Evolutionary conservation across 148 eudicot species (phyloP).

Genomic region (Rhododendron ferrugineum): DNA sequence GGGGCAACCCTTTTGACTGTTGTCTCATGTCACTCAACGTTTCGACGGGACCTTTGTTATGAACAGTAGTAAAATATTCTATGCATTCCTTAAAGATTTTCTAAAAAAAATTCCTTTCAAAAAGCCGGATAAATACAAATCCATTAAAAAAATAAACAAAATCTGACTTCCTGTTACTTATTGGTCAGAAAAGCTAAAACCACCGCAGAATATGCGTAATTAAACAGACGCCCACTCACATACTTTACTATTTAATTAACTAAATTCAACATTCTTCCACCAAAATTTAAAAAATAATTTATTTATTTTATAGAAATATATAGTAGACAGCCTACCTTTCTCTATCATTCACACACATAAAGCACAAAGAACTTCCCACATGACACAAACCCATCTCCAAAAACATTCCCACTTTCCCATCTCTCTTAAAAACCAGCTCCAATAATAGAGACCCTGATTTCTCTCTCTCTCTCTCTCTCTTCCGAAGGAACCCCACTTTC

Average conservation of each 20-base stretch:
- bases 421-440: conserved; percentile 21
- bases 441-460: conserved; percentile 15
- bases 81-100: not conserved
- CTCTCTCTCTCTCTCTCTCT: conserved; percentile 8
- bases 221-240: not conserved
- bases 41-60: not conserved
- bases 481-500: conserved; percentile 2
- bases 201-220: conserved; percentile 5
- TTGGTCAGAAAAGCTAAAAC: conserved; percentile 10
- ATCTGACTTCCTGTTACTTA: conserved; percentile 8
- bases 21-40: not conserved
- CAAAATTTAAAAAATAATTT: not conserved
- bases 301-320: not conserved
- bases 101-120: not conserved
- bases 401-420: conserved; percentile 29
- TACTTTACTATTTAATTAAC: not conserved
- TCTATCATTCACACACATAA: conserved; percentile 15
- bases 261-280: not conserved
- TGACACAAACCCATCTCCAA: conserved; percentile 14
- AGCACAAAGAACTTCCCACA: conserved; percentile 21
- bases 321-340: not conserved
- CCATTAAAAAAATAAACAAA: not conserved
- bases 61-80: not conserved
- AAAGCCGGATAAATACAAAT: conserved; percentile 1
- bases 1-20: not conserved